These are phyloP conservation scores for Leccinum olivaceopallidum DNA, from an alignment of 768 basidiomycete species.

Conservation along the genomic window DNA sequence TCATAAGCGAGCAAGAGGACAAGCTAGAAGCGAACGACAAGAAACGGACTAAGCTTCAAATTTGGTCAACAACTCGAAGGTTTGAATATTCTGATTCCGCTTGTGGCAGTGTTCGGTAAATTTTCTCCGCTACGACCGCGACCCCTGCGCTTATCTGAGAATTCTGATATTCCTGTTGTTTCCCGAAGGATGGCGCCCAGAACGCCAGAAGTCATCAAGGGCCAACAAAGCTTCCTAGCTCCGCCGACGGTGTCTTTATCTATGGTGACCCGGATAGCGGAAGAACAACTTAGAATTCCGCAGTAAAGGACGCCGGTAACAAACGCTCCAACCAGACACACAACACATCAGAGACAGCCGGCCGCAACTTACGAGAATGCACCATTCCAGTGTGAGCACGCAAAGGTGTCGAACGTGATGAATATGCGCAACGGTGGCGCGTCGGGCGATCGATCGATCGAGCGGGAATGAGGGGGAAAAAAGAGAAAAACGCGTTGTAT, in stretches of 20 bases:
- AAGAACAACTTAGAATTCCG: conserved; percentile 1
- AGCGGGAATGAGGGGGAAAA: neutral
- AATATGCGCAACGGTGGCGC: conserved; percentile 18
- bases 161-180: neutral
- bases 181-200: conserved; percentile 3
- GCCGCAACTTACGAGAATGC: conserved; percentile 13
- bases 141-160: conserved; percentile 22
- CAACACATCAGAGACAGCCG: conserved; percentile 16
- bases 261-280: conserved; percentile 24
- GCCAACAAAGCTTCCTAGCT: conserved; percentile 8
- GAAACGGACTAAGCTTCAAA: too few species aligned
- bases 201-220: conserved; percentile 16
- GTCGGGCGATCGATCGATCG: conserved; percentile 16
- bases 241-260: conserved; percentile 14
- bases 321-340: neutral
- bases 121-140: neutral
- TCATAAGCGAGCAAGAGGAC: too few species aligned
- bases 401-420: neutral
- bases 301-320: conserved; percentile 2
- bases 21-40: too few species aligned
- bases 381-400: neutral
- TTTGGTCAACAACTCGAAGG: too few species aligned
- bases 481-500: conserved; percentile 4
- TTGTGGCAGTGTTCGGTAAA: too few species aligned
- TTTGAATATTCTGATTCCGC: too few species aligned